Percentiles rank a stretch among this genome's conserved stretches.
Conservation (phyloP, 2,329 filamentous ascomycete species). For the Escovopsis weberi region DNA sequence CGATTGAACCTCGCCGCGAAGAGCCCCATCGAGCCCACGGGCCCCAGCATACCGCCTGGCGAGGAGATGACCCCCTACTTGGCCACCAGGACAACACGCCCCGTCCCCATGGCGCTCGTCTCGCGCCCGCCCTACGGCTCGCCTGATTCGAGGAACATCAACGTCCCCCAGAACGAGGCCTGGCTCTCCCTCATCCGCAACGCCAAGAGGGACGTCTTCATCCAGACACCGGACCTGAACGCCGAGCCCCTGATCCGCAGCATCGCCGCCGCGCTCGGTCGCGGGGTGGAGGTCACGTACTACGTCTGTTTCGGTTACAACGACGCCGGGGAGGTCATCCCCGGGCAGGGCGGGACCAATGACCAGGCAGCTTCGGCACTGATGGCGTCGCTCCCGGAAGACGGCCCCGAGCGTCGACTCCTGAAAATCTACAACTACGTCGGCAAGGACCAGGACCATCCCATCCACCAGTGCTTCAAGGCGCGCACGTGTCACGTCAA, state of each 20-base stretch:
- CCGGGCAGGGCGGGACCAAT: conserved; percentile 61
- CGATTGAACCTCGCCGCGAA: conserved; percentile 52
- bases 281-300: conserved; percentile 52
- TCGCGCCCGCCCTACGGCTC: conserved; percentile 53
- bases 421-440: conserved; percentile 58
- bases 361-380: conserved; percentile 52
- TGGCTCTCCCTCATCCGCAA: conserved; percentile 57
- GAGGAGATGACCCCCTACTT: conserved; percentile 55
- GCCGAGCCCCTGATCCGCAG: conserved; percentile 51
- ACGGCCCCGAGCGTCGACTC: conserved; percentile 17
- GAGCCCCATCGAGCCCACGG: conserved; percentile 32
- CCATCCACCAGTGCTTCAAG: conserved; percentile 52
- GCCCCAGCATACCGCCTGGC: conserved; percentile 35
- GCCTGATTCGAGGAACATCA: conserved; percentile 43
- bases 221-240: conserved; percentile 66
- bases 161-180: conserved; percentile 60
- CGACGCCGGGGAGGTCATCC: conserved; percentile 61
- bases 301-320: conserved; percentile 72
- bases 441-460: conserved; percentile 54
- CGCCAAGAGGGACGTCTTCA: conserved; percentile 51
- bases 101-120: conserved; percentile 58
- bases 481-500: conserved; percentile 62
- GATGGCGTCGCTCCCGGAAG: conserved; percentile 35
- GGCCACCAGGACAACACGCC: conserved; percentile 23
- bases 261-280: conserved; percentile 47